Conservation (phyloP, 768 basidiomycete species). For the Baorangia bicolor region DNA sequence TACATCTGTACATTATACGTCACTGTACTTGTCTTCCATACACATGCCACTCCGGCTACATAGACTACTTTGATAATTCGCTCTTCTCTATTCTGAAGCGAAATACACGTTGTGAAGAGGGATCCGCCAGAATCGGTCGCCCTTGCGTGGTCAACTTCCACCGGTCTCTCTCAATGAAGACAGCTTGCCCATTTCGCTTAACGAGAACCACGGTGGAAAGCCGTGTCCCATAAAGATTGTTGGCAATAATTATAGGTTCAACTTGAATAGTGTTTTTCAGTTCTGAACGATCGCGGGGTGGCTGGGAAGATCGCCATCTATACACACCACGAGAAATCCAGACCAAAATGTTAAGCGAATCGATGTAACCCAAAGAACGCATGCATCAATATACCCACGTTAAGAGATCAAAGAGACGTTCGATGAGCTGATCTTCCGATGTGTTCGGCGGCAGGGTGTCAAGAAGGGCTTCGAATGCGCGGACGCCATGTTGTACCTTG, state of each 20-base stretch:
- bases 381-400: slow-evolving; percentile 50
- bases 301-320: slow-evolving; percentile 35
- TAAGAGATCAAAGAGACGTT: slow-evolving; percentile 62
- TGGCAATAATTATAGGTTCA: slow-evolving; percentile 40
- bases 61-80: slow-evolving; percentile 23
- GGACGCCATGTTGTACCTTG: slow-evolving; percentile 63
- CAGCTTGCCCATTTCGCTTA: slow-evolving; percentile 52
- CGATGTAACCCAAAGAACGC: not conserved
- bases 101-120: slow-evolving; percentile 49
- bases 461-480: slow-evolving; percentile 45
- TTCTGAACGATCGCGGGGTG: slow-evolving; percentile 49
- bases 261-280: slow-evolving; percentile 66
- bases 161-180: slow-evolving; percentile 72
- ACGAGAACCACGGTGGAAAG: slow-evolving; percentile 72
- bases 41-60: slow-evolving; percentile 15
- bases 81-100: slow-evolving; percentile 40
- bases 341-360: slow-evolving; percentile 4
- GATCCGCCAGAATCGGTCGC: slow-evolving; percentile 37
- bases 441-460: slow-evolving; percentile 34
- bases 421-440: slow-evolving; percentile 53
- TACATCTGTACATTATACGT: slow-evolving; percentile 33
- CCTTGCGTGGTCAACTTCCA: slow-evolving; percentile 50
- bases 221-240: slow-evolving; percentile 61
- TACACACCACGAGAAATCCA: not conserved
- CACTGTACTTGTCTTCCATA: slow-evolving; percentile 30